Conservation (phyloP, 169 alveolate genomes). For the Plasmodium cynomolgi region DNA sequence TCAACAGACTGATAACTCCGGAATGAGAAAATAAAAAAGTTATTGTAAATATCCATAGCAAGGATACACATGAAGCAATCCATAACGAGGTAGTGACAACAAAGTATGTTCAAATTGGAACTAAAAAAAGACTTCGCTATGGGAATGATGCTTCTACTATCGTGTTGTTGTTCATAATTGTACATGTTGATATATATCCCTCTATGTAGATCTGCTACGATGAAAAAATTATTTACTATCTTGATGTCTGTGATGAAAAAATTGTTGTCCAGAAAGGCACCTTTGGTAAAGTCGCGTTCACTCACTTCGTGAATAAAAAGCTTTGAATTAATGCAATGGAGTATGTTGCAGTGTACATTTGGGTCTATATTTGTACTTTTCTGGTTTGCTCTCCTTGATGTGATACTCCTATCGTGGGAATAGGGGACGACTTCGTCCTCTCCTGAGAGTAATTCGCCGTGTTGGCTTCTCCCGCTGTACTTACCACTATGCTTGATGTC, state of each 20-base stretch:
- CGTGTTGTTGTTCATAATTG: constrained; percentile 63
- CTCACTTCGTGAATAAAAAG: constrained; percentile 38
- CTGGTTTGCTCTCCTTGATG: not conserved
- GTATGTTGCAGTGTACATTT: not conserved
- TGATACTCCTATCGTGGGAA: not conserved
- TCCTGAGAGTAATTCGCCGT: not conserved
- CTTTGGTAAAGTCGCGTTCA: constrained; percentile 51
- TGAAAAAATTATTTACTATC: constrained; percentile 22
- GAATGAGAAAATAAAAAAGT: constrained; percentile 9
- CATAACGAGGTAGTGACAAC: constrained; percentile 38
- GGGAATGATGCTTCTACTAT: constrained; percentile 58
- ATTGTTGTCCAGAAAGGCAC: constrained; percentile 62
- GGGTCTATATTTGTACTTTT: not conserved
- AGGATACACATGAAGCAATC: constrained; percentile 18
- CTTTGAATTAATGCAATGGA: constrained; percentile 45
- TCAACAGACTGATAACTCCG: constrained; percentile 33
- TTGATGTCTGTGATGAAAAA: constrained; percentile 56
- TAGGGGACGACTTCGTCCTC: not conserved
- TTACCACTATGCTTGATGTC: not conserved
- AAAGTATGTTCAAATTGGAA: constrained; percentile 32
- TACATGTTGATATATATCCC: constrained; percentile 59
- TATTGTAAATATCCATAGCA: constrained; percentile 68
- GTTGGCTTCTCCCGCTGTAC: not conserved
- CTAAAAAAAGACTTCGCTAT: constrained; percentile 35
- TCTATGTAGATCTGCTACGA: constrained; percentile 48